Evolutionary conservation across 2,329 filamentous ascomycete species (phyloP).

Genomic region (Pyrenophora graminea): DNA sequence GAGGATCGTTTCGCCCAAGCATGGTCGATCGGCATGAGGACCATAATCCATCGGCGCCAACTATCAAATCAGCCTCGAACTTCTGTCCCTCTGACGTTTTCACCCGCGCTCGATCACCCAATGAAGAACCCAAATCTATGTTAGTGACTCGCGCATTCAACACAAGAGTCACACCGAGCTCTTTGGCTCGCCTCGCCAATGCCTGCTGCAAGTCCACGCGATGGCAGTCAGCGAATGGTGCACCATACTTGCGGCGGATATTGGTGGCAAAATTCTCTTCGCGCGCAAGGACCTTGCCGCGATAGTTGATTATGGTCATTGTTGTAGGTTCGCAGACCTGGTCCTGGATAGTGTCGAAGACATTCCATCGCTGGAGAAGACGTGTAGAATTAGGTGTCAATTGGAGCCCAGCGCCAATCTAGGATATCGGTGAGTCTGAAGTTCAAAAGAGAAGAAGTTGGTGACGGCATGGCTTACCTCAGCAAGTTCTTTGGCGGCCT

Average conservation of each 20-base stretch:
- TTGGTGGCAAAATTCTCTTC: constrained; percentile 59
- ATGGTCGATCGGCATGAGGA: constrained; percentile 56
- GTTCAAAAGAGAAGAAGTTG: no score
- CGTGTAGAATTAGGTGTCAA: constrained; percentile 50
- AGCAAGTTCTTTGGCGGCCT: constrained; percentile 48
- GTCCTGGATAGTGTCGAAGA: constrained; percentile 51
- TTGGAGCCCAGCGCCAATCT: constrained; percentile 45
- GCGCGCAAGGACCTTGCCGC: constrained; percentile 53
- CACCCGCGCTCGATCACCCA: constrained; percentile 43
- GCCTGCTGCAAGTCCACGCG: constrained; percentile 64
- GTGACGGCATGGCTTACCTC: constrained; percentile 40
- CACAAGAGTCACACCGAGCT: constrained; percentile 50
- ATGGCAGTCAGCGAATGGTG: constrained; percentile 65
- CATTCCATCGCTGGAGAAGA: constrained; percentile 56
- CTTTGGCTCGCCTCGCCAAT: constrained; percentile 56
- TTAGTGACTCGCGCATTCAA: constrained; percentile 54
- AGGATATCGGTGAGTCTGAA: background rate
- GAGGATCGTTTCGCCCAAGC: constrained; percentile 23
- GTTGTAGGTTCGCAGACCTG: constrained; percentile 51
- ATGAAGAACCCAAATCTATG: constrained; percentile 53
- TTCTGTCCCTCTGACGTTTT: constrained; percentile 48
- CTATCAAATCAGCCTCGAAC: constrained; percentile 59
- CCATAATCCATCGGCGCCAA: constrained; percentile 69
- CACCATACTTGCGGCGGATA: constrained; percentile 59
- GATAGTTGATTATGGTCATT: constrained; percentile 60